Evolutionary conservation across 1,139 yeast species (phyloP).

Genomic region (Pneumocystis canis): DNA sequence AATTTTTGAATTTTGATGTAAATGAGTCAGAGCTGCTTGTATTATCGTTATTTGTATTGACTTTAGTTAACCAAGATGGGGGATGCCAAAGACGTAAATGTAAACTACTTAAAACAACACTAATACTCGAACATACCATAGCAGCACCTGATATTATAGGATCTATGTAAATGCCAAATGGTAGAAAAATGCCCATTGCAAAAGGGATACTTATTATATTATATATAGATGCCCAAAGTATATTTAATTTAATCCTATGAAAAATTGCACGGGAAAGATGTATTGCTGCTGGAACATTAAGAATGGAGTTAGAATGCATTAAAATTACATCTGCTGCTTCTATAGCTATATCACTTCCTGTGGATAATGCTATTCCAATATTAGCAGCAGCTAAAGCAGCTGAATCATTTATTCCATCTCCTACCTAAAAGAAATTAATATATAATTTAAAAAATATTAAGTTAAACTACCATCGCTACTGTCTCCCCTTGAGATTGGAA

Average conservation of each 20-base stretch:
- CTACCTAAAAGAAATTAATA: conserved; percentile 28
- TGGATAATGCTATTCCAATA: conserved; percentile 77
- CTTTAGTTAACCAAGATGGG: conserved; percentile 14
- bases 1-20: neutral
- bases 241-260: conserved; percentile 59
- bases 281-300: conserved; percentile 58
- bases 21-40: neutral
- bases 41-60: neutral
- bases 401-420: conserved; percentile 95
- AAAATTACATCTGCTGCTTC: conserved; percentile 92
- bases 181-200: conserved; percentile 83
- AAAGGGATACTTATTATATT: conserved; percentile 82
- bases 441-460: neutral
- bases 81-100: conserved; percentile 34
- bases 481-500: conserved; percentile 31
- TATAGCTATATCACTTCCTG: conserved; percentile 91
- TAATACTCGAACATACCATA: conserved; percentile 84
- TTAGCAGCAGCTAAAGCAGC: conserved; percentile 86
- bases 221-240: conserved; percentile 74
- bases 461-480: conserved; percentile 38
- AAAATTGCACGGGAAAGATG: conserved; percentile 61
- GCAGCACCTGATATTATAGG: conserved; percentile 75
- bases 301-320: conserved; percentile 32
- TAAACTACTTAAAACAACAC: conserved; percentile 74
- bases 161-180: conserved; percentile 73